These are phyloP conservation scores for Pythium dissotocum DNA, from an alignment of 352 stramenopile genomes.

Conservation along the genomic window DNA sequence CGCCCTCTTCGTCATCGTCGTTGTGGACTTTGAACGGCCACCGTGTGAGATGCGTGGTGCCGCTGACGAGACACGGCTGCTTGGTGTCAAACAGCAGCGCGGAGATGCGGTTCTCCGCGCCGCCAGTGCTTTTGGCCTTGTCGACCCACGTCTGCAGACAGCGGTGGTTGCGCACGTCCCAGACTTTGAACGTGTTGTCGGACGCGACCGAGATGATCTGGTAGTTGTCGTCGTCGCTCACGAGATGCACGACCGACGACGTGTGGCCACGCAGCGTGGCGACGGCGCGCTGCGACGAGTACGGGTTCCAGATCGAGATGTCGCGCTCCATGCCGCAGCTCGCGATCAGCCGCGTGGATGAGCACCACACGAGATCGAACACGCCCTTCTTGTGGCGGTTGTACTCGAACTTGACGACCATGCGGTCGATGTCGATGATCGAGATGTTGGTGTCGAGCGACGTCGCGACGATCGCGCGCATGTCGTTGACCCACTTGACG, in stretches of 20 bases:
- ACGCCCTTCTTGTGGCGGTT: slow-evolving; percentile 80
- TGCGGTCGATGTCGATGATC: slow-evolving; percentile 79
- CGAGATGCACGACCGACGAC: slow-evolving; percentile 72
- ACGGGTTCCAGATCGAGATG: slow-evolving; percentile 90
- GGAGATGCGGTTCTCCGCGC: slow-evolving; percentile 66
- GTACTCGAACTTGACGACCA: slow-evolving; percentile 84
- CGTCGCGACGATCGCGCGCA: slow-evolving; percentile 76
- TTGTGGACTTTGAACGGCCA: slow-evolving; percentile 60
- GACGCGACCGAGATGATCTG: slow-evolving; percentile 81
- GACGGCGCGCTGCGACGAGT: slow-evolving; percentile 79
- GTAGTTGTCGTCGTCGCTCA: slow-evolving; percentile 82
- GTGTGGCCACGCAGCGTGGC: slow-evolving; percentile 73
- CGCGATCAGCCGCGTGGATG: slow-evolving; percentile 70
- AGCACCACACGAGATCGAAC: slow-evolving; percentile 82
- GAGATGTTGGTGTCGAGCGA: slow-evolving; percentile 80
- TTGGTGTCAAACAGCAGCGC: slow-evolving; percentile 69
- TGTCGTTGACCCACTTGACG: slow-evolving; percentile 84
- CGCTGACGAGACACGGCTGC: slow-evolving; percentile 63
- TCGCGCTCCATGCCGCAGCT: slow-evolving; percentile 85
- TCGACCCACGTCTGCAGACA: slow-evolving; percentile 82
- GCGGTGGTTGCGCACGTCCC: slow-evolving; percentile 79
- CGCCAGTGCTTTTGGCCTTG: slow-evolving; percentile 50
- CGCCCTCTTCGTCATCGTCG: slow-evolving; percentile 43
- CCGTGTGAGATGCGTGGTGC: slow-evolving; percentile 64
- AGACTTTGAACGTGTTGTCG: slow-evolving; percentile 86